Base-by-base conservation (phyloP, 139 green algal genomes). In the Volvox reticuliferus region DNA sequence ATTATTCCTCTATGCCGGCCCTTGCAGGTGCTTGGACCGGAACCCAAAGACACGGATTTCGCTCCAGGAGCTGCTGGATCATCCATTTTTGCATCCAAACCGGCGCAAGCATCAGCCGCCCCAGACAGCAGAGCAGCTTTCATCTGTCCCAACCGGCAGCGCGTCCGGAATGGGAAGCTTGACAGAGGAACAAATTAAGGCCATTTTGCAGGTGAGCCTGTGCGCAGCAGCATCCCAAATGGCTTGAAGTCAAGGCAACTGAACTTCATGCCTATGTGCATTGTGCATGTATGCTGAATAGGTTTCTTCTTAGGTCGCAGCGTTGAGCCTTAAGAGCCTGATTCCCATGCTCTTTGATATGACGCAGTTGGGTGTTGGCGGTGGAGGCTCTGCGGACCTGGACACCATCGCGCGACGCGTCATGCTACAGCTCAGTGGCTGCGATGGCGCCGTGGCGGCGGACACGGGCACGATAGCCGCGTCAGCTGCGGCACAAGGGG, bases 41-140 rank as follows among this genome's bases (percentile, higher is more conserved):
- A 95, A 98, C 93, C 95, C 97, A 1, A 92, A 94, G 73, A 95
- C 91, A 0, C 96, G 98, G 80, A 97, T 98, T 87, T 96, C 95
- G 63, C 62, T 90, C 77, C 95, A 96, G 93, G 96, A 99, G 88
- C 94, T 99, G 73, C 92, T 99, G 61, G 93, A 96, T 28, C 97
- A 99, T 88, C 79, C 95, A 26, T 99, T 99, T 93, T 95, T 99
- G 83, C 94, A 97, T 33, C 97, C 97, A 1, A 94, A 96, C 44
- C 76, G 88, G 0, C 88, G 62, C 1, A 75, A 79, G 36, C 69
- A 82, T 3, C 77, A 81, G 81, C 63, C 33, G 36, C 22, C 79
- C 21, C 36, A 61, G 65, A 32, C 78, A 32, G n/a, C n/a, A 1
- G 30, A 87, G 61, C 81, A 77, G 61, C 9, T n/a, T 21, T n/a